phyloP scores from a whole-genome alignment of 306 rosid genomes.

The Cucurbita moschata region DNA sequence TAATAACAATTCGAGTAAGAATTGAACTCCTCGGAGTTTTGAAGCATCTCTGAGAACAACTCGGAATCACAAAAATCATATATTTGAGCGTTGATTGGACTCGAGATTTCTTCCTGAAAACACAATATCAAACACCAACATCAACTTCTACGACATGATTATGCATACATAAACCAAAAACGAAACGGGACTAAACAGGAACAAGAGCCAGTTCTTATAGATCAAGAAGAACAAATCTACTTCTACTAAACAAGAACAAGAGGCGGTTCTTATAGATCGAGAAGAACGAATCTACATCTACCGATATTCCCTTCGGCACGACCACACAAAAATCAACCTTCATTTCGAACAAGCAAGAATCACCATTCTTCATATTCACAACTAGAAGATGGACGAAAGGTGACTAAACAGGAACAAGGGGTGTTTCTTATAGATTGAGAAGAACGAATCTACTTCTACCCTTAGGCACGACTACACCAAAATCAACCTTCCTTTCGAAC shows the following conservation, averaged over 20 bases:
- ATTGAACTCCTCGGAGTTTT: constrained; percentile 75
- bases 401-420: too few species aligned
- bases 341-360: constrained; percentile 29
- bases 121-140: constrained; percentile 15
- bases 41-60: constrained; percentile 58
- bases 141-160: background rate
- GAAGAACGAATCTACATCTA: background rate
- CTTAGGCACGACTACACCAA: background rate
- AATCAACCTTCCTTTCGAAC: constrained; percentile 20
- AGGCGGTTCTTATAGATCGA: too few species aligned
- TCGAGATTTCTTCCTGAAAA: constrained; percentile 81
- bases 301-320: background rate
- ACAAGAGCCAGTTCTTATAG: background rate
- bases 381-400: background rate
- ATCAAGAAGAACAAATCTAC: background rate
- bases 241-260: too few species aligned
- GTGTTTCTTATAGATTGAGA: background rate
- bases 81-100: constrained; percentile 51
- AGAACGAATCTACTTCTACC: background rate
- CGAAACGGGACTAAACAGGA: background rate
- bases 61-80: constrained; percentile 62
- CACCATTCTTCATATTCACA: constrained; percentile 33
- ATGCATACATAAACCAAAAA: background rate
- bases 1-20: constrained; percentile 65
- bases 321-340: constrained; percentile 4